phyloP scores from a whole-genome alignment of 345 rosid genomes.

The Chamaenerion angustifolium region DNA sequence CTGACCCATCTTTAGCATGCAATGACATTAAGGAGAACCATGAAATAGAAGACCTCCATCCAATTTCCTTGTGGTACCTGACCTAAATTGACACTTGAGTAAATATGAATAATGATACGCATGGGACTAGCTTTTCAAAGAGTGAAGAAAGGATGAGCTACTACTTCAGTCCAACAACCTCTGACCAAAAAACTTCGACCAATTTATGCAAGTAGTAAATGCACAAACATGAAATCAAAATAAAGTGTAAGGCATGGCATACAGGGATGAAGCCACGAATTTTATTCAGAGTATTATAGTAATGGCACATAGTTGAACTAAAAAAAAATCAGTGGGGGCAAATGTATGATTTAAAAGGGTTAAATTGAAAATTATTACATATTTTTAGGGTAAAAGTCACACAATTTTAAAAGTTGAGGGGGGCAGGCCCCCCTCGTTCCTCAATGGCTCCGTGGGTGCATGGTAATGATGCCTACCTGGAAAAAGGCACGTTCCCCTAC shows the following conservation, averaged over 20 bases:
- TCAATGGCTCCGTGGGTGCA: too few species aligned
- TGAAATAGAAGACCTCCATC: conserved; percentile 55
- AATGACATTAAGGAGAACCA: conserved; percentile 86
- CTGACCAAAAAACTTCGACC: too few species aligned
- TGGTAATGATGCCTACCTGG: conserved; percentile 28
- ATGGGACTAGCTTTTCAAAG: background rate
- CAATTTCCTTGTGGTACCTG: conserved; percentile 43
- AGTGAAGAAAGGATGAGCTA: background rate
- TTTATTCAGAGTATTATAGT: too few species aligned
- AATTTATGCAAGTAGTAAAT: background rate
- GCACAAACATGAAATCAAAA: conserved; percentile 4
- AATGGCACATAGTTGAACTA: too few species aligned
- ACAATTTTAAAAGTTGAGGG: too few species aligned
- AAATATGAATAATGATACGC: background rate
- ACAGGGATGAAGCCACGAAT: too few species aligned
- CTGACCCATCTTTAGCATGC: conserved; percentile 52
- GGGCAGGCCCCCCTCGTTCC: too few species aligned
- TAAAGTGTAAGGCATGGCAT: background rate
- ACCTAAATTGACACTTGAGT: conserved; percentile 28
- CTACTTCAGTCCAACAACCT: too few species aligned
- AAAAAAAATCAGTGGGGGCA: too few species aligned
- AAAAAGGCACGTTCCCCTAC: conserved; percentile 78
- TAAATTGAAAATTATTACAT: too few species aligned
- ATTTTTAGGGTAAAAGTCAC: too few species aligned
- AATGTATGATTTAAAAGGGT: too few species aligned